Evolutionary conservation across 2,329 filamentous ascomycete species (phyloP), one percentile per base, ranked within the genome.

Genomic region (Xylariaceae sp.): DNA sequence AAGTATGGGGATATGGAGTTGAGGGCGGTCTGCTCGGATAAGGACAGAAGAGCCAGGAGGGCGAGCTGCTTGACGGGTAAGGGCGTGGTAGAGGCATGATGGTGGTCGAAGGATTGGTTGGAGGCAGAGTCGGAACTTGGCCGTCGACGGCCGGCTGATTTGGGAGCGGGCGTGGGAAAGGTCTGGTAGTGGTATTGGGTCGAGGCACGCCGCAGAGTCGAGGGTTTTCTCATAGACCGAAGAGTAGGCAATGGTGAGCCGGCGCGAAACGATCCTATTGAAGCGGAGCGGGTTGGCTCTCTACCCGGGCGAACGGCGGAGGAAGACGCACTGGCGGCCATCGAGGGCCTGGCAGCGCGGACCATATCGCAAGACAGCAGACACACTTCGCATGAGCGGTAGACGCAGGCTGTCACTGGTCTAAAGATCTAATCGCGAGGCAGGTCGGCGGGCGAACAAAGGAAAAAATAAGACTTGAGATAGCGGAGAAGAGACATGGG

Each of bases 1-100:
- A 98, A 78, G 64, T 98, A 98, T 1, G 93, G 93, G 9, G 85
- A 87, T 57, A 98, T 96, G 17, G 89, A 95, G 64, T 98, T 98
- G 59, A 98, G 77, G 0, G 93, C 93, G 0, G 91, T 97, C 71
- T 98, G 93, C 62, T 98, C 93, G 40, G 87, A 86, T 17, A 98
- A 74, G 6, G 90, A 90, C 45, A 98, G 87, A 50, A 96, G 69
- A 1, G 91, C 91, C 26, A 98, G 72, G 11, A 97, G 78, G 4
- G 82, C 76, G 46, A 98, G 83, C 69, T 97, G 93, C 52, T 75
- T 81, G 50, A 81, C 80, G 0, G 93, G 93, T 15, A 98, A 68
- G 0, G 91, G 90, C 2, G 88, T 87, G 50, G 79, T 75, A 50
- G 75, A 66, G 47, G 69, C 51, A n/a, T 66, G 65, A 33, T 59